Conservation (phyloP, 1,284 basidiomycete genomes). For the Irpex lacteus region DNA sequence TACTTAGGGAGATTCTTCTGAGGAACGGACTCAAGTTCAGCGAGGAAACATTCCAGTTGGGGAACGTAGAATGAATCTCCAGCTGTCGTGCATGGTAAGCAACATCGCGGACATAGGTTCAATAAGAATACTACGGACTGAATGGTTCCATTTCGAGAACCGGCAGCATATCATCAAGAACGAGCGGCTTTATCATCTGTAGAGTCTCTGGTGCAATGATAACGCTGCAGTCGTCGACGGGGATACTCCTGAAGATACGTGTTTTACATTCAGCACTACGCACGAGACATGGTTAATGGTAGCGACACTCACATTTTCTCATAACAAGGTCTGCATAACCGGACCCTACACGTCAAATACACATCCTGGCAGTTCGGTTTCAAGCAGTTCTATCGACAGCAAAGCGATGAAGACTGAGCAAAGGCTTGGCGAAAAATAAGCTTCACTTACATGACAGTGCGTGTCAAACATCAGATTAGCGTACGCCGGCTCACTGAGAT, state of each 20-base stretch:
- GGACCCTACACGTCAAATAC: neutral
- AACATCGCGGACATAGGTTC: no score
- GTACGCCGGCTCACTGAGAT: slow-evolving; percentile 11
- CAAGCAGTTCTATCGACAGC: neutral
- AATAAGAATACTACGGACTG: no score
- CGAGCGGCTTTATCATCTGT: no score
- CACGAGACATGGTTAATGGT: neutral
- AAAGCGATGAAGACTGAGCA: neutral
- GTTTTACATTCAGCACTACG: no score
- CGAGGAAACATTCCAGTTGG: no score
- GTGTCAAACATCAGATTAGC: slow-evolving; percentile 8
- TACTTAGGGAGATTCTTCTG: no score
- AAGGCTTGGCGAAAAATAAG: neutral
- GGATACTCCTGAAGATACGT: neutral
- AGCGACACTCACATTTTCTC: neutral
- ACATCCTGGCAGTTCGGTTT: neutral
- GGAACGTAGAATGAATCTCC: no score
- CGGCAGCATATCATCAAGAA: no score
- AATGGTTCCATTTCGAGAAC: no score
- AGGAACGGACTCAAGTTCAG: no score
- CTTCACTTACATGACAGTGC: slow-evolving; percentile 7
- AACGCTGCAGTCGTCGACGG: neutral
- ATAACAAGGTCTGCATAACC: neutral
- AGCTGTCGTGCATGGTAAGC: no score
- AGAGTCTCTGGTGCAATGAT: neutral